Base-by-base conservation (phyloP, 257 asterid species). In the Gardenia jasminoides region DNA sequence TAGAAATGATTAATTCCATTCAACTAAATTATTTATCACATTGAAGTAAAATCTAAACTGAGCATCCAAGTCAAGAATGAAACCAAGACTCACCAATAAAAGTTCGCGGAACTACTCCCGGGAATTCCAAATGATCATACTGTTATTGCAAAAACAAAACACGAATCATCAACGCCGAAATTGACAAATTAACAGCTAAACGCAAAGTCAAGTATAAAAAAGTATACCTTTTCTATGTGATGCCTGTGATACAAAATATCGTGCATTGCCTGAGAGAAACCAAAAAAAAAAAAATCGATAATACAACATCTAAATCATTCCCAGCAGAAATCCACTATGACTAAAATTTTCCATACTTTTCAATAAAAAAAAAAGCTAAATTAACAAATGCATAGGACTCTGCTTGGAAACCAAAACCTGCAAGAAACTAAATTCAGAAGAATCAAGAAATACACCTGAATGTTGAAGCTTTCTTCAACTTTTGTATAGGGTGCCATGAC, bases 41-140 rank as follows among this genome's bases (percentile, higher is more conserved):
- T 12, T 26, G 6, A 9, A 64, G 6, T 12, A 33, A 66, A 66
- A 22, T 26, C 19, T 30, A 24, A 1, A 30, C 33, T 33, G 13
- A 13, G 3, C 54, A 50, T 11, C 3, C 8, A 4, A 74, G 10
- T 0, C 26, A 46, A 36, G 43, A 31, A 31, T 41, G 69, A 43
- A 74, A 77, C 52, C 31, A 50, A 79, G 70, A 78, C 86, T 84
- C 83, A 90, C 98, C 99, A 15, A 91, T 87, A 84, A 95, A 93
- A 62, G 99, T 93, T 62, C 99, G 99, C 79, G 99, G 97, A 81
- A 95, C 98, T 67, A 93, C 98, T 83, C 99, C 99, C 17, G 98
- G 93, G 82, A 93, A 95, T 56, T 95, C 97, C 89, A 93, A 88
- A 88, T 95, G 99, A 89, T 95, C 99, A 79, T 93, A 95, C 98